Evolutionary conservation across 2,329 filamentous ascomycete genomes (phyloP).

Genomic region (Neobulgaria alba): DNA sequence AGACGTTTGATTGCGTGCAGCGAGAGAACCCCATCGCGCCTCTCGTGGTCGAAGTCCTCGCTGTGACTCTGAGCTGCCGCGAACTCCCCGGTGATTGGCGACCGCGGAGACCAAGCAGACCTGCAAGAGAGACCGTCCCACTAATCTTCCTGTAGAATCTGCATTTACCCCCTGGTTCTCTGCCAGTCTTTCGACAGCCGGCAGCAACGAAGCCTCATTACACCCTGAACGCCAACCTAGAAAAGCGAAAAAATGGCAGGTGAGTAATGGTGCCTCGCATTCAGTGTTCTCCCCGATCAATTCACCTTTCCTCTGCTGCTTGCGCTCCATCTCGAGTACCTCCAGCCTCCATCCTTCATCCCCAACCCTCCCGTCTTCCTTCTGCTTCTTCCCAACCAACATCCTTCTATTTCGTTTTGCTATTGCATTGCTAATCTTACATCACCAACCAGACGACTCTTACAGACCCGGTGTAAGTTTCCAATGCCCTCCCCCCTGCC

Average conservation of each 20-base stretch:
- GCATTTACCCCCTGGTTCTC: background rate
- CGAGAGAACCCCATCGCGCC: background rate
- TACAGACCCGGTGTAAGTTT: conserved; percentile 19
- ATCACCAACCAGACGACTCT: conserved; percentile 12
- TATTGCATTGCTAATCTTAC: conserved; percentile 11
- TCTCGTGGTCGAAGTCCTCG: background rate
- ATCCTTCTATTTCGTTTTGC: background rate
- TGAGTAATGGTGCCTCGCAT: background rate
- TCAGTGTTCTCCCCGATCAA: background rate
- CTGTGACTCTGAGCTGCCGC: no score
- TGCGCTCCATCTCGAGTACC: background rate
- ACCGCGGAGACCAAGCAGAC: background rate
- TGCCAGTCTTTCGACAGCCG: background rate
- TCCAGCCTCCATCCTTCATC: background rate
- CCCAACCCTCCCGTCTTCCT: background rate
- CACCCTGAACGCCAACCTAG: background rate
- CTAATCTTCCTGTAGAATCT: background rate
- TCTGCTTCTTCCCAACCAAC: conserved; percentile 1
- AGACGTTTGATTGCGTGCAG: background rate
- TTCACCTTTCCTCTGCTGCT: conserved; percentile 1
- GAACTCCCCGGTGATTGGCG: conserved; percentile 2
- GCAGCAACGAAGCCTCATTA: background rate
- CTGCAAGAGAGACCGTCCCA: background rate
- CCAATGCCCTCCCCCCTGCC: background rate
- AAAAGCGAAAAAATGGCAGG: background rate